These are phyloP conservation scores for Erodium trifolium DNA, from an alignment of 441 rosid species.

Conservation along the genomic window DNA sequence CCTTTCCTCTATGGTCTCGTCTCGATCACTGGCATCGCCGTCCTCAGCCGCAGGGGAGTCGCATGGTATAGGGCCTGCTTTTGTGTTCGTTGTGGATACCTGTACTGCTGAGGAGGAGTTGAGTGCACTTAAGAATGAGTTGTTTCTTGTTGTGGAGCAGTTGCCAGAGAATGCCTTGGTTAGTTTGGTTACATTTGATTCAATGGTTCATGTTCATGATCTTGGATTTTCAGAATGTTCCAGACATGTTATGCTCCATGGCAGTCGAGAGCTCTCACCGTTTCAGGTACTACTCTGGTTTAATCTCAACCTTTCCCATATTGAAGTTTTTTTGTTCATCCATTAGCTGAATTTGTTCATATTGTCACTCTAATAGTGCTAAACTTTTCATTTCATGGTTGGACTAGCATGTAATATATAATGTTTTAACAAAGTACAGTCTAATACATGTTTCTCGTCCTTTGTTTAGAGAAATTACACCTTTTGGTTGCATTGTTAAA, in stretches of 20 bases:
- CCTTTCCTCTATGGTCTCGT: constrained; percentile 32
- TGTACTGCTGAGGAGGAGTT: constrained; percentile 63
- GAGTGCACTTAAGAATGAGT: constrained; percentile 55
- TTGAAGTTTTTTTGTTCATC: too few relatives aligned
- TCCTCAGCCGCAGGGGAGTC: constrained; percentile 20
- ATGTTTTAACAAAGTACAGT: neutral
- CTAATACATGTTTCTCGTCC: neutral
- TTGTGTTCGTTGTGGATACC: constrained; percentile 73
- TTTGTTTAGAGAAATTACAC: neutral
- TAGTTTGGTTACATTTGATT: constrained; percentile 62
- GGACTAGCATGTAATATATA: neutral
- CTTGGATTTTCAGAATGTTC: constrained; percentile 63
- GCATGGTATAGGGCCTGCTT: constrained; percentile 51
- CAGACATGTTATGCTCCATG: constrained; percentile 59
- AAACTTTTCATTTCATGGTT: neutral
- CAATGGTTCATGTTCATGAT: constrained; percentile 79
- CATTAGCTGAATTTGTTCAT: neutral
- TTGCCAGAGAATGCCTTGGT: constrained; percentile 69
- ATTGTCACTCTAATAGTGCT: neutral
- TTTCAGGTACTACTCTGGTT: constrained; percentile 44
- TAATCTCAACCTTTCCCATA: too few relatives aligned
- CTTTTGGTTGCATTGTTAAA: neutral
- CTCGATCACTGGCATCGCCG: constrained; percentile 15
- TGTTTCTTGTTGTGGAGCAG: constrained; percentile 61
- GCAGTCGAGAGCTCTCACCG: constrained; percentile 56